A percentile compares a stretch with the other conserved stretches of the same genome.
phyloP scores from a whole-genome alignment of 495 filamentous ascomycete genomes.

The Penicillium subrubescens region DNA sequence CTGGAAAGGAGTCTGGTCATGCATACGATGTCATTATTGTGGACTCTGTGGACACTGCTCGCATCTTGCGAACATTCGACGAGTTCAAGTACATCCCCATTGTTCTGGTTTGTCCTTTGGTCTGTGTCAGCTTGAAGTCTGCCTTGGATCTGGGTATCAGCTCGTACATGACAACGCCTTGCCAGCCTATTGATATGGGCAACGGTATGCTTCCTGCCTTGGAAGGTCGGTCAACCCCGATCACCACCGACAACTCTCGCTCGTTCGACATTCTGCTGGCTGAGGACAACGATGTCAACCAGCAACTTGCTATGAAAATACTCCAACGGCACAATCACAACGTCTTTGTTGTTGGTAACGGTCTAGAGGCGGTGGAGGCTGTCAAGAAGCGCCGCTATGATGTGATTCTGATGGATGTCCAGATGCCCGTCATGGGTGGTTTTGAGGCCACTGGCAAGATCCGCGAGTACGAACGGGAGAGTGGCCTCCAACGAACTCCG shows the following conservation, averaged over 20 bases:
- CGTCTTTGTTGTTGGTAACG: conserved; percentile 95
- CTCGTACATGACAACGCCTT: conserved; percentile 98
- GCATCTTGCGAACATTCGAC: conserved; percentile 80
- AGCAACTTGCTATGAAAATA: conserved; percentile 94
- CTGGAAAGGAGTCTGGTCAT: conserved; percentile 60
- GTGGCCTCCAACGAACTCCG: conserved; percentile 76
- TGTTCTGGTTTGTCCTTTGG: conserved; percentile 86
- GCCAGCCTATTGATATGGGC: conserved; percentile 90
- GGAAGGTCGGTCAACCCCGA: conserved; percentile 90
- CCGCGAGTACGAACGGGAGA: conserved; percentile 84
- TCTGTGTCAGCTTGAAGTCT: conserved; percentile 91
- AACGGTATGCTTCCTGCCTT: conserved; percentile 98
- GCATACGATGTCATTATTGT: conserved; percentile 97
- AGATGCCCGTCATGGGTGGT: conserved; percentile 99
- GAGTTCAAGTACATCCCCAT: conserved; percentile 98
- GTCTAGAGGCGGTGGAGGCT: conserved; percentile 85
- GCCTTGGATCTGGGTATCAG: conserved; percentile 96
- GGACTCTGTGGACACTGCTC: conserved; percentile 87
- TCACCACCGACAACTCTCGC: conserved; percentile 88
- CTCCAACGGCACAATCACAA: conserved; percentile 97
- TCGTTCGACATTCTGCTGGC: conserved; percentile 96
- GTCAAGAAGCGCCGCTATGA: conserved; percentile 91
- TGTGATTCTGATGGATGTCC: conserved; percentile 98
- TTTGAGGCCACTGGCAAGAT: conserved; percentile 98
- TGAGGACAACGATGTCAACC: conserved; percentile 98